Evolutionary conservation across 305 asterid genomes (phyloP), one percentile per base, ranked within the genome.

Genomic region (Ilex paraguariensis): DNA sequence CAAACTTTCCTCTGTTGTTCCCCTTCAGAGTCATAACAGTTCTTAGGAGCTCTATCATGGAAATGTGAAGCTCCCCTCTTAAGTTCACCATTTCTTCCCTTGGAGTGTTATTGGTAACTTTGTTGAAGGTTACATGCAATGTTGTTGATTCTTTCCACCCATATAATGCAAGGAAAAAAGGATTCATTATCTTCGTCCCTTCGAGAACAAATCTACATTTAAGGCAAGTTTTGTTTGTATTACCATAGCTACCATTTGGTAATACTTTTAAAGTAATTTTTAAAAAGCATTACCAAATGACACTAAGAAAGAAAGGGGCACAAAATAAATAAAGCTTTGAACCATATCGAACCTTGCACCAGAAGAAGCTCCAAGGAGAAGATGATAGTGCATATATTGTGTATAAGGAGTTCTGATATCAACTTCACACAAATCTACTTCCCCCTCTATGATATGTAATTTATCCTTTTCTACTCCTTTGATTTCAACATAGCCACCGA

Each of bases 161-260:
- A 21, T 75, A 68, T 48, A 73, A 57, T 16, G 64, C 85, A 15
- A 75, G 55, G 32, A 82, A 59, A 45, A 57, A 79, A 50, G 85
- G 88, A 30, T 77, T 79, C 88, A 79, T 65, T 11, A 71, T 70
- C 68, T 82, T 82, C 68, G 59, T 72, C 60, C 88, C 88, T 73
- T 77, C 88, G 52, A 82, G 66, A 32, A 68, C 54, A 61, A 77
- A 82, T 66, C 88, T 82, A 80, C 73, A 70, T 52, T 14, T 8
- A 36, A 8, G 42, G 42, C 9, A 36, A 36, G 6, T 36, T 36
- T 5, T 36, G 42, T 36, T 36, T 2, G 42, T 36, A 36, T 8
- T 3, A 8, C 9, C 9, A 36, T 36, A 36, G 6, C 6, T 36
- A 36, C 9, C 42, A 5, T 36, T 4, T 4, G 42, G 4, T 4